A percentile compares a stretch with the other conserved stretches of the same genome.
Evolutionary conservation across 1,284 basidiomycete species (phyloP).

Genomic region (Irpex lacteus): DNA sequence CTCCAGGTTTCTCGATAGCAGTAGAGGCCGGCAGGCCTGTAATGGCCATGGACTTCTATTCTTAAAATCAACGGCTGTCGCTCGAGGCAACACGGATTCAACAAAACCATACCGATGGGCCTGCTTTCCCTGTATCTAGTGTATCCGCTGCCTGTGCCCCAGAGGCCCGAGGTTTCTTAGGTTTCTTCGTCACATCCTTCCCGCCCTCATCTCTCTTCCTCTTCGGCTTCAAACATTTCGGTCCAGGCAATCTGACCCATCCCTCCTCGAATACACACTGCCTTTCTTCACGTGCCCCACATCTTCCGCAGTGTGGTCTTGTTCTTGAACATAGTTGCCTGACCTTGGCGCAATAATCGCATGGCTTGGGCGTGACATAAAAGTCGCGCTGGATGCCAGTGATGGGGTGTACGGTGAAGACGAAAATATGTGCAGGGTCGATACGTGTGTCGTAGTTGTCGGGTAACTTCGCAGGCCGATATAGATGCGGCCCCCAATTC

Average conservation of each 20-base stretch:
- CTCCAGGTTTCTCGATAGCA: too few species aligned
- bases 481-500: slow-evolving; percentile 5
- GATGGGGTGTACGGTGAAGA: slow-evolving; percentile 2
- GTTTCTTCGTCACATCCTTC: neutral
- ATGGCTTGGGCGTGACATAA: slow-evolving; percentile 15
- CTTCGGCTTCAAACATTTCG: slow-evolving; percentile 13
- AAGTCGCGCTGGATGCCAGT: slow-evolving; percentile 8
- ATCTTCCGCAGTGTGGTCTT: slow-evolving; percentile 11
- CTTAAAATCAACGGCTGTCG: too few species aligned
- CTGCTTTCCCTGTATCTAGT: too few species aligned
- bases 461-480: slow-evolving; percentile 8
- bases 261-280: slow-evolving; percentile 7
- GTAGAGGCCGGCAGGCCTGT: too few species aligned
- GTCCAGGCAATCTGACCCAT: slow-evolving; percentile 12
- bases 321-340: slow-evolving; percentile 15
- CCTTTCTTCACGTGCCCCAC: slow-evolving; percentile 2
- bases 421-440: slow-evolving; percentile 13
- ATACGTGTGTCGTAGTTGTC: slow-evolving; percentile 7
- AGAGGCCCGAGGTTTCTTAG: neutral
- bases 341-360: slow-evolving; percentile 14
- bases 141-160: neutral
- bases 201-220: slow-evolving; percentile 6
- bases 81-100: too few species aligned
- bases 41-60: too few species aligned
- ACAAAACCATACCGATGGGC: too few species aligned